Conservation (phyloP, 345 rosid species). For the Eucalyptus virginea region DNA sequence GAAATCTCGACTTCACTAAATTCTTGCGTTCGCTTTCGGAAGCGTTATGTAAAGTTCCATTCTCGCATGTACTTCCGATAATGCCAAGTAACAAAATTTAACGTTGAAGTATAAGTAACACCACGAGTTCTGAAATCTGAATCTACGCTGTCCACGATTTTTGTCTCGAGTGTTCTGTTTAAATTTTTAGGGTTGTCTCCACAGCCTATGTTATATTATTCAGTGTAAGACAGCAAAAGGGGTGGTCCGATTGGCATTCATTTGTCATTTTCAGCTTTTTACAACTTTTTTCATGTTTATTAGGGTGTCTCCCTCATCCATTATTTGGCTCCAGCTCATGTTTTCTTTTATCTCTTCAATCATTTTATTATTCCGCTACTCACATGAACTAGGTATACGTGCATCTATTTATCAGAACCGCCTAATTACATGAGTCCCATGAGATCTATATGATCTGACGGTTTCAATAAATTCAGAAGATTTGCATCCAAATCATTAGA, state of each 20-base stretch:
- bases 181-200: not conserved
- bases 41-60: not conserved
- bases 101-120: not conserved
- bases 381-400: not conserved
- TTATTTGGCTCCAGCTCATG: not conserved
- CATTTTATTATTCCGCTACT: not conserved
- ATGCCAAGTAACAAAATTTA: not conserved
- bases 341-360: not conserved
- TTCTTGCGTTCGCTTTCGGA: not conserved
- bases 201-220: not conserved
- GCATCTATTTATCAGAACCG: not conserved
- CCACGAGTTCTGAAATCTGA: not conserved
- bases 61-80: not conserved
- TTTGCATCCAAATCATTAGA: not conserved
- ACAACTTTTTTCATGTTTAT: not conserved
- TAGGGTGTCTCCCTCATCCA: not conserved
- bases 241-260: not conserved
- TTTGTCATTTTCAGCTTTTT: not conserved
- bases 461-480: not conserved
- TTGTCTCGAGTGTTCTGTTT: not conserved
- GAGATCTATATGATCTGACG: not conserved
- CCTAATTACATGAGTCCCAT: rapidly evolving
- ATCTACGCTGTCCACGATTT: not conserved
- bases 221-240: not conserved
- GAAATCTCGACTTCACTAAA: not conserved